Conservation (phyloP, 2,329 filamentous ascomycete species). For the Ceratocystis cacaofunesta region DNA sequence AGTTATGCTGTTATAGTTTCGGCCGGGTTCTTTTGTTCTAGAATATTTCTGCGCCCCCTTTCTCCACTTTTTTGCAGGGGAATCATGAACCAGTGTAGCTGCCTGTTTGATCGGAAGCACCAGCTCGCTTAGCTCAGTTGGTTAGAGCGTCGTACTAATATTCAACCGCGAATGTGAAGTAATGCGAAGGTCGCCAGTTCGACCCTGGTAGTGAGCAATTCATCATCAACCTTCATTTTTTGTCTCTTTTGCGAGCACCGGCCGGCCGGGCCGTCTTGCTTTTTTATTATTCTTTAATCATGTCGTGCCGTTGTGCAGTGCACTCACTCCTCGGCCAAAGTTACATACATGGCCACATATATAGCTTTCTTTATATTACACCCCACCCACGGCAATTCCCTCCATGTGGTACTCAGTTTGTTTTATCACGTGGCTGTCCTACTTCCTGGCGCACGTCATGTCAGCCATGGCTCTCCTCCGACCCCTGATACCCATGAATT, state of each 20-base stretch:
- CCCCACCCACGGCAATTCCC: not conserved
- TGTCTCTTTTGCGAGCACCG: not conserved
- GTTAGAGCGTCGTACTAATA: too few relatives aligned
- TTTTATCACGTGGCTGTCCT: not conserved
- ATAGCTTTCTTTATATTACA: not conserved
- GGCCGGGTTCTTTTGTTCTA: too few relatives aligned
- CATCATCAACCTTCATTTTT: not conserved
- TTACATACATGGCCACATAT: too few relatives aligned
- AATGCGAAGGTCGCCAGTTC: conserved; percentile 10
- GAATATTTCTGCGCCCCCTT: too few relatives aligned
- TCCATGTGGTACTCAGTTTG: not conserved
- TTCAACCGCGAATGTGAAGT: not conserved
- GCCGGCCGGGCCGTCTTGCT: not conserved
- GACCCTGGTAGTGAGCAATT: conserved; percentile 11
- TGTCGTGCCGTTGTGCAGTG: too few relatives aligned
- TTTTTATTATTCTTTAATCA: too few relatives aligned
- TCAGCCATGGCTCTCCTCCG: not conserved
- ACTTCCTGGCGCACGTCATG: not conserved
- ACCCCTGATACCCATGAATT: conserved; percentile 30
- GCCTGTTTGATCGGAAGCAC: not conserved
- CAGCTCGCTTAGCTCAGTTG: conserved; percentile 10
- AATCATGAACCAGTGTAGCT: too few relatives aligned
- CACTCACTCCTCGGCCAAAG: too few relatives aligned
- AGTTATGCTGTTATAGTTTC: too few relatives aligned
- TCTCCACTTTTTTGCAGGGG: too few relatives aligned